Evolutionary conservation across 1,284 basidiomycete genomes (phyloP).

Genomic region (Sanghuangporus sanghuang): DNA sequence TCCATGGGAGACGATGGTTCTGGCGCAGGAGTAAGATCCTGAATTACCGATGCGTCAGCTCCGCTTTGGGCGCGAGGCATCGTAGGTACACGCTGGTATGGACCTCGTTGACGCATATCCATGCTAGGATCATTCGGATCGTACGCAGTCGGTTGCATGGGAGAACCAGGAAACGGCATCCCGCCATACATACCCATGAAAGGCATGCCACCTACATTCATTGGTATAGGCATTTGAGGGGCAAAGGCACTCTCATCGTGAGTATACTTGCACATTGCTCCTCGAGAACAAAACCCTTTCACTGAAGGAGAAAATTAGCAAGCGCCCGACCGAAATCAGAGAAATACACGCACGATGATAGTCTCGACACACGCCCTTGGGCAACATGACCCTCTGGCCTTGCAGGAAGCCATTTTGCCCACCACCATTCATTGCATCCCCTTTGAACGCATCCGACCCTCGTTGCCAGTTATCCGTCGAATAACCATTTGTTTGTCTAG

Average conservation of each 20-base stretch:
- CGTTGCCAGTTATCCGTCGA: conserved; percentile 31
- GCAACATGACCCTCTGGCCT: conserved; percentile 15
- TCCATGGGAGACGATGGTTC: conserved; percentile 23
- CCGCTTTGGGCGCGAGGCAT: conserved; percentile 5
- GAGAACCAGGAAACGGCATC: conserved; percentile 38
- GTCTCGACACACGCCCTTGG: conserved; percentile 70
- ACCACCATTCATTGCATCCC: conserved; percentile 27
- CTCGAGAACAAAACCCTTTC: conserved; percentile 86
- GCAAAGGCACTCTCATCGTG: conserved; percentile 82
- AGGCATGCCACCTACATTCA: conserved; percentile 46
- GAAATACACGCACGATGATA: conserved; percentile 73
- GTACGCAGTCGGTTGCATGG: conserved; percentile 47
- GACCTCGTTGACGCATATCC: conserved; percentile 58
- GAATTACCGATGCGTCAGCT: conserved; percentile 57
- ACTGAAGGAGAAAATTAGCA: conserved; percentile 40
- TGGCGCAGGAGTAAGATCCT: conserved; percentile 64
- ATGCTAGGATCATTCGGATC: conserved; percentile 73
- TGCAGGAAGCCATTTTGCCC: conserved; percentile 17
- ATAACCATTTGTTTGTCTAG: conserved; percentile 42
- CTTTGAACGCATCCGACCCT: conserved; percentile 31
- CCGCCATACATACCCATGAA: conserved; percentile 62
- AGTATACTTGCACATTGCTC: conserved; percentile 87
- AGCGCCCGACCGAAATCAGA: background rate
- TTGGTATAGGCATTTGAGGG: conserved; percentile 38
- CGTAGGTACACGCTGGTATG: conserved; percentile 45